Evolutionary conservation across 768 basidiomycete genomes (phyloP).

Genomic region (Pleurotus ostreatus): DNA sequence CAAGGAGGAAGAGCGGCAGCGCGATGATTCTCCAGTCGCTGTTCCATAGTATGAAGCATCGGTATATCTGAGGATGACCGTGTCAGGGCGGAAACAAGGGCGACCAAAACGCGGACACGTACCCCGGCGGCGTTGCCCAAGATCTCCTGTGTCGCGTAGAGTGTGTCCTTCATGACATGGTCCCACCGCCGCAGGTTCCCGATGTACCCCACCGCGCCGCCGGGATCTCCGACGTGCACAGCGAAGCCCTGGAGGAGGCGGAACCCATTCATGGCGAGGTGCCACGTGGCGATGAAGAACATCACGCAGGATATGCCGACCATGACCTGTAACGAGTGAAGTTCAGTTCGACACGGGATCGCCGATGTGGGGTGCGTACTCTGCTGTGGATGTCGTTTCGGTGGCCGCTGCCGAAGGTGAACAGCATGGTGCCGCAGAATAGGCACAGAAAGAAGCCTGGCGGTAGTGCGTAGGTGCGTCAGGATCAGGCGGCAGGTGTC

Average conservation of each 20-base stretch:
- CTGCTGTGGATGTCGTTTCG: conserved; percentile 8
- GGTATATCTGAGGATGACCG: conserved; percentile 15
- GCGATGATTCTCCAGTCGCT: conserved; percentile 9
- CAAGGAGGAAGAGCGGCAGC: conserved; percentile 12
- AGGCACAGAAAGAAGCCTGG: neutral
- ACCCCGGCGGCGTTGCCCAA: conserved; percentile 16
- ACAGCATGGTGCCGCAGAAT: conserved; percentile 13
- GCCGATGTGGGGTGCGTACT: neutral
- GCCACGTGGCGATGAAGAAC: conserved; percentile 15
- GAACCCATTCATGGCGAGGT: conserved; percentile 15
- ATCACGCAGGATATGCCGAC: conserved; percentile 13
- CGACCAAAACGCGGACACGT: neutral
- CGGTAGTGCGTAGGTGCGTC: too few relatives aligned
- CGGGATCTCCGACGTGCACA: conserved; percentile 1
- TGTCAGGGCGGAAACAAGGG: neutral
- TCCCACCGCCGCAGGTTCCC: conserved; percentile 13
- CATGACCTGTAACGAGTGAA: conserved; percentile 9
- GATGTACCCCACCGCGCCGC: conserved; percentile 14
- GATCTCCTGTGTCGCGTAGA: conserved; percentile 16
- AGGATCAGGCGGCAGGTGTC: too few relatives aligned
- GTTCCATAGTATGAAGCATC: conserved; percentile 19
- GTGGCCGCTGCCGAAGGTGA: conserved; percentile 2
- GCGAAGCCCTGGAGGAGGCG: conserved; percentile 13
- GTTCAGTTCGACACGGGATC: neutral
- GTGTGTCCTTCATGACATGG: conserved; percentile 15